Evolutionary conservation across 345 rosid species (phyloP).

Genomic region (Pseudoturritis turrita): DNA sequence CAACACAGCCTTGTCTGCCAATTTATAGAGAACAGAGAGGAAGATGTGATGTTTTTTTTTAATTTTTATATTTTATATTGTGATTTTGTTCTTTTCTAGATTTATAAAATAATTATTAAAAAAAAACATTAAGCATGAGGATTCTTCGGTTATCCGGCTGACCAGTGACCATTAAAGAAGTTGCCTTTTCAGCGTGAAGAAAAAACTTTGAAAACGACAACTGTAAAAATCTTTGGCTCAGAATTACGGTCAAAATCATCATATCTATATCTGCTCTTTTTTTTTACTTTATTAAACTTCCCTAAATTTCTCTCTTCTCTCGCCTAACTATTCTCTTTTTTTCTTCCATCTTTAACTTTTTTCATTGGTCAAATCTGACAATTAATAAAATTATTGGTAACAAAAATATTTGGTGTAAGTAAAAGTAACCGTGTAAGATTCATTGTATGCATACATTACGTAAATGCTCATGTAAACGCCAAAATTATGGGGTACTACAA

Average conservation of each 20-base stretch:
- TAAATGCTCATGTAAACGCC: slow-evolving; percentile 23
- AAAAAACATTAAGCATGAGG: slow-evolving; percentile 25
- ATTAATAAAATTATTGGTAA: slow-evolving; percentile 5
- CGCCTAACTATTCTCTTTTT: slow-evolving; percentile 1
- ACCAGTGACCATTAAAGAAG: slow-evolving; percentile 34
- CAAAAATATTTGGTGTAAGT: slow-evolving; percentile 14
- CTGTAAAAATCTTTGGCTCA: slow-evolving; percentile 27
- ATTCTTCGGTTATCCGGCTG: slow-evolving; percentile 31
- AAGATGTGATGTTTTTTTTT: slow-evolving; percentile 24
- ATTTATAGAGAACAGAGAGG: slow-evolving; percentile 38
- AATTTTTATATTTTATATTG: background rate
- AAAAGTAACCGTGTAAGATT: slow-evolving; percentile 13
- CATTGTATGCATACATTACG: background rate
- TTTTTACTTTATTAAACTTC: slow-evolving; percentile 7
- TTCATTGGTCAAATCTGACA: slow-evolving; percentile 17
- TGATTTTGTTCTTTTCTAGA: slow-evolving; percentile 16
- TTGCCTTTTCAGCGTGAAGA: slow-evolving; percentile 29
- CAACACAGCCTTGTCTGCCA: slow-evolving; percentile 28
- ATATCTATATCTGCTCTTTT: slow-evolving; percentile 7
- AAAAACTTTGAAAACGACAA: slow-evolving; percentile 28
- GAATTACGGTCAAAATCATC: slow-evolving; percentile 28
- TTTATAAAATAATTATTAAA: background rate
- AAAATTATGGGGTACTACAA: slow-evolving; percentile 4
- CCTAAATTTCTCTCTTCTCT: background rate
- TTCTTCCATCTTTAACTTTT: slow-evolving; percentile 1